Evolutionary conservation across 192 early-diverging fungal genomes (phyloP).

Genomic region (Coemansia sp.): DNA sequence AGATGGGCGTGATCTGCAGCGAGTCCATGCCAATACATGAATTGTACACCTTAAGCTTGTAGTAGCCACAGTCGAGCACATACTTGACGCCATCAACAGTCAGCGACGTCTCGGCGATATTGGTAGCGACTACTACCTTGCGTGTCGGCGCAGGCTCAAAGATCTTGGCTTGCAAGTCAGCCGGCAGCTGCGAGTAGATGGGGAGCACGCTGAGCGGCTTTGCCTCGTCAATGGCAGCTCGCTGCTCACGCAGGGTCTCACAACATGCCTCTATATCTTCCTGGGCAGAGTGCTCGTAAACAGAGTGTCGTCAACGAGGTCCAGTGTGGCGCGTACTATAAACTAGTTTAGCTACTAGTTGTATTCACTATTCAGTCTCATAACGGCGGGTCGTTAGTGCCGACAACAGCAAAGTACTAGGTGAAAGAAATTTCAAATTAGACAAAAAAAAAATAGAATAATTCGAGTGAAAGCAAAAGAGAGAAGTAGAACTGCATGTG

Average conservation of each 20-base stretch:
- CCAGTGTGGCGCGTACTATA: slow-evolving; percentile 92
- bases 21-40: slow-evolving; percentile 98
- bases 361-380: slow-evolving; percentile 80
- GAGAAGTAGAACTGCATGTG: too few species aligned
- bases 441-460: neutral
- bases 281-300: slow-evolving; percentile 90
- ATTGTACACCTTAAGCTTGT: slow-evolving; percentile 96
- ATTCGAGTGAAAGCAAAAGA: neutral
- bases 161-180: slow-evolving; percentile 93
- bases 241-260: slow-evolving; percentile 68
- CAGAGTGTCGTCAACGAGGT: slow-evolving; percentile 95
- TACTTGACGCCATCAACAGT: slow-evolving; percentile 98
- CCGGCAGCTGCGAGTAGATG: slow-evolving; percentile 91
- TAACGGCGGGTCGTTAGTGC: slow-evolving; percentile 92
- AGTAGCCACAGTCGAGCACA: slow-evolving; percentile 94
- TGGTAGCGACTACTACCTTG: slow-evolving; percentile 95
- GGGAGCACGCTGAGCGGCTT: slow-evolving; percentile 85
- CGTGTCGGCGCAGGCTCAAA: slow-evolving; percentile 89
- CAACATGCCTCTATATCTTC: slow-evolving; percentile 94
- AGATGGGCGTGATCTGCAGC: slow-evolving; percentile 88
- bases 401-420: slow-evolving; percentile 92
- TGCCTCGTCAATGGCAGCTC: slow-evolving; percentile 69
- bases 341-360: slow-evolving; percentile 89
- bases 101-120: slow-evolving; percentile 98
- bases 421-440: slow-evolving; percentile 17